phyloP scores from a whole-genome alignment of 176 grass and related monocot genomes.

The Elaeis guineensis region DNA sequence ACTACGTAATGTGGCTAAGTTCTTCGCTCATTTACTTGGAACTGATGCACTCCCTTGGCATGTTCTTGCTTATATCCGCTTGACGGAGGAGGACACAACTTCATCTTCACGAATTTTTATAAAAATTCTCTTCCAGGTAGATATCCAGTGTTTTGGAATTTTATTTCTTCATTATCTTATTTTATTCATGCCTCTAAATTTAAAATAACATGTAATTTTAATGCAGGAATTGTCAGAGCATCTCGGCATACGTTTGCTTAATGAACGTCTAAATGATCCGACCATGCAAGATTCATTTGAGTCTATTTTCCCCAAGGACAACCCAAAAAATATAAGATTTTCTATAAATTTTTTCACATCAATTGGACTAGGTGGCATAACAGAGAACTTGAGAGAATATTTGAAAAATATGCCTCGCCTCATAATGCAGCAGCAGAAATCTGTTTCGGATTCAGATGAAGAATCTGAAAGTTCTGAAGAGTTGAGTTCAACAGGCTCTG shows the following conservation, averaged over 20 bases:
- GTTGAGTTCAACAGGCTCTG: constrained; percentile 23
- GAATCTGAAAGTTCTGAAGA: constrained; percentile 35
- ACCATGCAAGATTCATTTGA: constrained; percentile 72
- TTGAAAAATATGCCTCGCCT: constrained; percentile 93
- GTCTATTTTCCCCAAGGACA: constrained; percentile 85
- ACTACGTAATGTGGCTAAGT: constrained; percentile 88
- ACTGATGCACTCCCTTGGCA: constrained; percentile 86
- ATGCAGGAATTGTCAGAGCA: constrained; percentile 79
- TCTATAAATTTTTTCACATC: constrained; percentile 94
- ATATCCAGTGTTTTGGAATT: background rate
- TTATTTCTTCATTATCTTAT: no score
- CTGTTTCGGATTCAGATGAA: constrained; percentile 37
- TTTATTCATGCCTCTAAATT: no score
- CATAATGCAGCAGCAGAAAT: constrained; percentile 87
- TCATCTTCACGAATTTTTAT: constrained; percentile 94
- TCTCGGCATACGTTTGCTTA: constrained; percentile 76
- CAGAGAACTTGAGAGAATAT: constrained; percentile 74
- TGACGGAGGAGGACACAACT: constrained; percentile 94
- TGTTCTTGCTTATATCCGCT: constrained; percentile 77
- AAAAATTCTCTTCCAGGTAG: constrained; percentile 98
- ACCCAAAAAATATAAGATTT: constrained; percentile 89
- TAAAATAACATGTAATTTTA: background rate
- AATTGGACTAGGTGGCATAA: constrained; percentile 85
- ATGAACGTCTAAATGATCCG: constrained; percentile 81
- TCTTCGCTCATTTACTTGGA: constrained; percentile 87